A percentile compares a stretch with the other conserved stretches of the same genome.
phyloP scores from a whole-genome alignment of 2,329 filamentous ascomycete species.

The Diaporthe caulivora region DNA sequence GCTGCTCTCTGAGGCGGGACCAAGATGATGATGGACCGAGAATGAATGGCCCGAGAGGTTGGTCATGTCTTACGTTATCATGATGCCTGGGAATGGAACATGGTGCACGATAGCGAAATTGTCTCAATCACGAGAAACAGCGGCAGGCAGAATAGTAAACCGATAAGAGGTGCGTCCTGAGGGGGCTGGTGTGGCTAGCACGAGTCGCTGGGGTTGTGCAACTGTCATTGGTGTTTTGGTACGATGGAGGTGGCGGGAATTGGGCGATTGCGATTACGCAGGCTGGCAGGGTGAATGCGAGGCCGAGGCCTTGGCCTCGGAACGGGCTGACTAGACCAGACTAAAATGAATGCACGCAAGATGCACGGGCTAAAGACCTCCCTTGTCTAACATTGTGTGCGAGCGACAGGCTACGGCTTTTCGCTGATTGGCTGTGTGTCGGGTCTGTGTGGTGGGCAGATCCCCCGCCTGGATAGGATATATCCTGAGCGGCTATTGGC shows the following conservation, averaged over 20 bases:
- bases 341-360: neutral
- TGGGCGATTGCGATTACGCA: constrained; percentile 23
- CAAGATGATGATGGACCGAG: constrained; percentile 12
- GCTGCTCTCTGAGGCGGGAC: neutral
- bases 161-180: neutral
- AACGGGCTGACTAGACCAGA: constrained; percentile 25
- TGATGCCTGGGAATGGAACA: constrained; percentile 2
- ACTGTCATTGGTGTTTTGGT: constrained; percentile 17
- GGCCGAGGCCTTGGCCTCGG: constrained; percentile 10
- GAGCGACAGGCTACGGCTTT: constrained; percentile 22
- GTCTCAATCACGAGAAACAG: constrained; percentile 13
- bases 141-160: constrained; percentile 27
- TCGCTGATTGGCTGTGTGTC: constrained; percentile 13
- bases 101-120: constrained; percentile 27
- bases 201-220: neutral
- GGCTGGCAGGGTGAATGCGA: constrained; percentile 16
- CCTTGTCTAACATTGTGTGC: neutral
- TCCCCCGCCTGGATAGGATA: neutral
- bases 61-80: constrained; percentile 19
- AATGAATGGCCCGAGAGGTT: constrained; percentile 15
- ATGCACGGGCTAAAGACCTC: neutral
- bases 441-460: constrained; percentile 9
- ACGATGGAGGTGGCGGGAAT: constrained; percentile 20
- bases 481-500: constrained; percentile 24
- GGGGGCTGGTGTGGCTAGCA: constrained; percentile 20